Conservation (phyloP, 345 rosid species). For the Anastatica hierochuntica region DNA sequence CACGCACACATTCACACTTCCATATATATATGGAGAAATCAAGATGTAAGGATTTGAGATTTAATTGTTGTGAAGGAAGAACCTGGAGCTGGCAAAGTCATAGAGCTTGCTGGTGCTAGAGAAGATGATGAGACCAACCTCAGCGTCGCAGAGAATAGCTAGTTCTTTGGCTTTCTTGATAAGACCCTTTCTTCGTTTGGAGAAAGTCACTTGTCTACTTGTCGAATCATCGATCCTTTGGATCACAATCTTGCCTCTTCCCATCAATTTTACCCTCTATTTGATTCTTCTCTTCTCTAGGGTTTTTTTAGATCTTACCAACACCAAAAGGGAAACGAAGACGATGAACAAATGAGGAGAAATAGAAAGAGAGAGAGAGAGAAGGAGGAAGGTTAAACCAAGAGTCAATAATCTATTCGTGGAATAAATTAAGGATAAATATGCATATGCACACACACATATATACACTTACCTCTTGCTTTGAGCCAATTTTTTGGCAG, state of each 20-base stretch:
- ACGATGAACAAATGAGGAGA: slow-evolving; percentile 20
- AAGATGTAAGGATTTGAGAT: slow-evolving; percentile 5
- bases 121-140: slow-evolving; percentile 33
- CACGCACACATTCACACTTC: not conserved
- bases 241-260: slow-evolving; percentile 36
- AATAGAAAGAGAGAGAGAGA: slow-evolving; percentile 16
- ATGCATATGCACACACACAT: slow-evolving; percentile 5
- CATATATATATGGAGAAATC: slow-evolving; percentile 3
- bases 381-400: slow-evolving; percentile 21
- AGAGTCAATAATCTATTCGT: slow-evolving; percentile 36
- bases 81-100: slow-evolving; percentile 35
- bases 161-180: slow-evolving; percentile 34
- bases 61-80: slow-evolving; percentile 4
- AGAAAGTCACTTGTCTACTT: slow-evolving; percentile 37
- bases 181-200: slow-evolving; percentile 35
- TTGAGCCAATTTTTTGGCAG: slow-evolving; percentile 19
- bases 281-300: slow-evolving; percentile 21
- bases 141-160: slow-evolving; percentile 33
- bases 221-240: slow-evolving; percentile 36
- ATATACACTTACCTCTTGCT: slow-evolving; percentile 17
- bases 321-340: slow-evolving; percentile 22
- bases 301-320: slow-evolving; percentile 26
- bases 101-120: slow-evolving; percentile 33
- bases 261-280: slow-evolving; percentile 21
- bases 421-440: slow-evolving; percentile 25